phyloP scores from a whole-genome alignment of 2,329 filamentous ascomycete genomes.

The Beauveria pseudobassiana region DNA sequence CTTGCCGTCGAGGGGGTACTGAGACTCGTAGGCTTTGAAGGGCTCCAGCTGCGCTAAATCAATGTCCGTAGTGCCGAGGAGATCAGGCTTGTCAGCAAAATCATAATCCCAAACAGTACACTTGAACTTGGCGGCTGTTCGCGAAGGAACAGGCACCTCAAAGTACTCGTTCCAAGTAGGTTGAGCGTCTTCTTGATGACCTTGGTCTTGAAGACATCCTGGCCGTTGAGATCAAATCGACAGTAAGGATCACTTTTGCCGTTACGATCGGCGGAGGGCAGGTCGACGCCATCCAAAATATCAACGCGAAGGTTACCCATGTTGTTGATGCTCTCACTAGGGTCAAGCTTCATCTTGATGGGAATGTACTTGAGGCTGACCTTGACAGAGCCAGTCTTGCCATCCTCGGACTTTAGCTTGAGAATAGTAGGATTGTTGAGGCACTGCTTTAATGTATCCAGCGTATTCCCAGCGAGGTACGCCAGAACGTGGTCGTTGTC shows the following conservation, averaged over 20 bases:
- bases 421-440: conserved; percentile 85
- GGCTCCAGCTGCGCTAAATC: conserved; percentile 76
- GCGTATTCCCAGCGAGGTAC: conserved; percentile 74
- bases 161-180: conserved; percentile 94
- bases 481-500: conserved; percentile 71
- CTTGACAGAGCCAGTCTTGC: conserved; percentile 69
- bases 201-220: conserved; percentile 92
- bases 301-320: conserved; percentile 95
- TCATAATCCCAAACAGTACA: conserved; percentile 92
- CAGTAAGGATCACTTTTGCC: conserved; percentile 96
- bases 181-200: conserved; percentile 93
- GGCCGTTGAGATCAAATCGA: conserved; percentile 85
- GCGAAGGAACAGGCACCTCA: conserved; percentile 71
- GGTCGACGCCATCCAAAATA: conserved; percentile 73
- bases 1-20: conserved; percentile 75
- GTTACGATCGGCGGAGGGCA: conserved; percentile 92
- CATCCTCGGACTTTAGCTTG: conserved; percentile 70
- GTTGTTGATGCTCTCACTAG: conserved; percentile 97
- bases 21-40: conserved; percentile 71
- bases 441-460: conserved; percentile 82
- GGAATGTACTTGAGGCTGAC: conserved; percentile 94
- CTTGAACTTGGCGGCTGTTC: conserved; percentile 76
- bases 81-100: conserved; percentile 90
- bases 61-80: conserved; percentile 70
- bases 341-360: conserved; percentile 86